Evolutionary conservation across 192 early-diverging fungal species (phyloP).

Genomic region (Chytriomyces confervae): DNA sequence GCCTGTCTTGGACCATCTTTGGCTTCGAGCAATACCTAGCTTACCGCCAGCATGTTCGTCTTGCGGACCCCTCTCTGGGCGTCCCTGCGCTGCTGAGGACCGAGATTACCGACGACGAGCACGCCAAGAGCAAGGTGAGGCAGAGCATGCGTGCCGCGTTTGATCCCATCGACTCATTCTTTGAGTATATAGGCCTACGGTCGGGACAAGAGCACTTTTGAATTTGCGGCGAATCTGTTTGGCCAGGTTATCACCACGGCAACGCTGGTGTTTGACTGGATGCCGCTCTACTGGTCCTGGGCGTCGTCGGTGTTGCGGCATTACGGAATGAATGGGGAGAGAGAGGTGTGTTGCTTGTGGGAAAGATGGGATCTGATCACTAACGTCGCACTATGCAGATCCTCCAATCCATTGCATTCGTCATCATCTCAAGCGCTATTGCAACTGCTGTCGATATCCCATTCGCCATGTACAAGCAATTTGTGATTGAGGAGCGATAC

Average conservation of each 20-base stretch:
- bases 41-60: conserved; percentile 78
- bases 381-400: conserved; percentile 59
- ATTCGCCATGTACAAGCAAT: conserved; percentile 84
- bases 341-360: conserved; percentile 63
- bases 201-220: conserved; percentile 79
- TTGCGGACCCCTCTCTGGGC: conserved; percentile 59
- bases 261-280: conserved; percentile 70
- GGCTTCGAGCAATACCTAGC: conserved; percentile 83
- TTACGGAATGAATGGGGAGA: conserved; percentile 63
- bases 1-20: conserved; percentile 74
- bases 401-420: conserved; percentile 81
- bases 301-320: conserved; percentile 60
- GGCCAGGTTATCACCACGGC: conserved; percentile 69
- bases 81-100: conserved; percentile 72
- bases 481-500: conserved; percentile 93
- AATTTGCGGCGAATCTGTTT: conserved; percentile 69
- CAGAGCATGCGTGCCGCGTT: not conserved
- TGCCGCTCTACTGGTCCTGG: conserved; percentile 76
- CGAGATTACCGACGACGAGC: conserved; percentile 78
- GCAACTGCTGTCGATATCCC: conserved; percentile 76
- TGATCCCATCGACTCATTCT: not conserved
- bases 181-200: conserved; percentile 69
- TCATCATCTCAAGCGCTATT: conserved; percentile 60
- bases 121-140: conserved; percentile 68
- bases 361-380: not conserved